Evolutionary conservation across 352 stramenopile genomes (phyloP).

Genomic region (Thalassiosira exigua): DNA sequence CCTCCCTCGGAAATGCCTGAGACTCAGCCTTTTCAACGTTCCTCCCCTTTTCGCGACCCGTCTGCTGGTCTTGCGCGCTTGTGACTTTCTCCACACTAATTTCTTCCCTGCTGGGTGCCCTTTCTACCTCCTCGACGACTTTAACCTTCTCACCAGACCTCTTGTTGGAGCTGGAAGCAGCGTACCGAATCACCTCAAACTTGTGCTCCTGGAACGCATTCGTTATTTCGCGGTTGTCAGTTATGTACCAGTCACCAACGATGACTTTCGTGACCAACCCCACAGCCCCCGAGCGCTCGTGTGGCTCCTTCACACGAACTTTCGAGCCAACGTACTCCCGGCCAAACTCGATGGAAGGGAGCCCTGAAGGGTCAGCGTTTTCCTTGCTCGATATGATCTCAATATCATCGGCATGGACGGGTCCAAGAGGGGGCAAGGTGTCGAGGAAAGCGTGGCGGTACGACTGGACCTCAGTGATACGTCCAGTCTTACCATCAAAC

Average conservation of each 20-base stretch:
- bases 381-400: not conserved
- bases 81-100: not conserved
- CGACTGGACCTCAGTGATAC: constrained; percentile 2
- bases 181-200: constrained; percentile 40
- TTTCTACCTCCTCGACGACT: not conserved
- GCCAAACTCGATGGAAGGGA: not conserved
- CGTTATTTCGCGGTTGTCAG: constrained; percentile 21
- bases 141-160: not conserved
- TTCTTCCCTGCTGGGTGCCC: too few species aligned
- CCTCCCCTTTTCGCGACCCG: too few species aligned
- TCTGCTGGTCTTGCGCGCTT: not conserved
- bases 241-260: constrained; percentile 38
- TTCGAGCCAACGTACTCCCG: constrained; percentile 15
- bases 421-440: not conserved
- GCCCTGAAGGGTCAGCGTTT: not conserved
- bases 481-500: not conserved
- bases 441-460: constrained; percentile 3
- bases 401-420: constrained; percentile 4
- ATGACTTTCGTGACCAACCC: constrained; percentile 15
- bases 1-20: too few species aligned
- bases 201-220: constrained; percentile 3
- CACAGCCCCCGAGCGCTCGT: not conserved
- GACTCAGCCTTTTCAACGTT: not conserved
- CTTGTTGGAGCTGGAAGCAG: not conserved
- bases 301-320: constrained; percentile 6